phyloP scores from a whole-genome alignment of 257 asterid genomes.

The Cordia subcordata region DNA sequence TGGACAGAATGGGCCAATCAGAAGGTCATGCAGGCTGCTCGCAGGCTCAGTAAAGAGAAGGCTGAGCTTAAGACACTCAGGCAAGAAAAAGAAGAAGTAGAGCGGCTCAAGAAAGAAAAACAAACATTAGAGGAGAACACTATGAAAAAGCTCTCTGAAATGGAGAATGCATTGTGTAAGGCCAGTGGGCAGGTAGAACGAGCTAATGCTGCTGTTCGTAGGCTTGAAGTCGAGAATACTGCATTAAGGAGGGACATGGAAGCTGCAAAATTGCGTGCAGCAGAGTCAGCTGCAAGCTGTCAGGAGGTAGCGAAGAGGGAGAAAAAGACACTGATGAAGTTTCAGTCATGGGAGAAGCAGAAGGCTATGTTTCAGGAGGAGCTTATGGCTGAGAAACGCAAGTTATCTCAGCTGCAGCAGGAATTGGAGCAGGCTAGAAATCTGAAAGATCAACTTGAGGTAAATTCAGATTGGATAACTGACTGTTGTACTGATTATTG shows the following conservation, averaged over 20 bases:
- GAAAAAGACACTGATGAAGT: constrained; percentile 58
- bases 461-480: constrained; percentile 22
- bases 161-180: constrained; percentile 79
- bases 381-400: constrained; percentile 55
- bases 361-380: constrained; percentile 68
- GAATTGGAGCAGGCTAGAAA: constrained; percentile 56
- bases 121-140: constrained; percentile 65
- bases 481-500: constrained; percentile 1
- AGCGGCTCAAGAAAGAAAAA: constrained; percentile 84
- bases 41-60: constrained; percentile 84
- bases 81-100: constrained; percentile 94
- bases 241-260: constrained; percentile 76
- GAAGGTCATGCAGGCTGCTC: constrained; percentile 96
- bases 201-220: constrained; percentile 67
- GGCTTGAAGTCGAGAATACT: constrained; percentile 70
- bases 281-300: constrained; percentile 70
- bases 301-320: constrained; percentile 74
- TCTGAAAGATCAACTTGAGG: constrained; percentile 65
- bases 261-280: constrained; percentile 64
- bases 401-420: constrained; percentile 42
- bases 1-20: constrained; percentile 99
- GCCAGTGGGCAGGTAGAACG: constrained; percentile 82
- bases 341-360: constrained; percentile 92
- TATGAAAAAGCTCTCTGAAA: constrained; percentile 73
- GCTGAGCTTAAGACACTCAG: constrained; percentile 79